Conservation (phyloP, 108 stramenopile genomes). For the Epipyxis sp. region DNA sequence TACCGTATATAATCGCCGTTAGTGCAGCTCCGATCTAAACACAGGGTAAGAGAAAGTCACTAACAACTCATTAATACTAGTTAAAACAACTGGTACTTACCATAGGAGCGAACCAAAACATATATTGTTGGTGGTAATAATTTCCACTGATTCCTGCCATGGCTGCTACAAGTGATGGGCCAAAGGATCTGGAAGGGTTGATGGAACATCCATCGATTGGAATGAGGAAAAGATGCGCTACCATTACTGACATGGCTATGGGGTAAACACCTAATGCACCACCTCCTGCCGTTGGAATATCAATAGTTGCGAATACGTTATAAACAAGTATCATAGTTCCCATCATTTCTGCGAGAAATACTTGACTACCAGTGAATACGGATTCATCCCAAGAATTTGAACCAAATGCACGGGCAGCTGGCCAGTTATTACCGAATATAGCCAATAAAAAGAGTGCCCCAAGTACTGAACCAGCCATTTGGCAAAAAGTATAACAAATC, state of each 20-base stretch:
- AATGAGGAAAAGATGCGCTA: slow-evolving; percentile 28
- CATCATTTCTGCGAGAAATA: slow-evolving; percentile 30
- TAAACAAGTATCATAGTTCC: slow-evolving; percentile 27
- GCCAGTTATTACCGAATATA: background rate
- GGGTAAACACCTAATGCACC: slow-evolving; percentile 7
- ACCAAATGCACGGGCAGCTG: slow-evolving; percentile 11
- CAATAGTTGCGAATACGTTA: slow-evolving; percentile 33
- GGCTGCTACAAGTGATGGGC: slow-evolving; percentile 26
- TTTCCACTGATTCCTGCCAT: slow-evolving; percentile 22
- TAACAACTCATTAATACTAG: too few relatives aligned
- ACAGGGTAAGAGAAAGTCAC: too few relatives aligned
- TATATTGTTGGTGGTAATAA: slow-evolving; percentile 32
- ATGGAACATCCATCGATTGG: slow-evolving; percentile 38
- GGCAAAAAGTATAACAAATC: slow-evolving; percentile 20
- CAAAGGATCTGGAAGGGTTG: slow-evolving; percentile 39
- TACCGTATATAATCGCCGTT: slow-evolving; percentile 30
- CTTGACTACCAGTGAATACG: slow-evolving; percentile 13
- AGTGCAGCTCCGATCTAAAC: slow-evolving; percentile 27
- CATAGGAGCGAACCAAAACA: slow-evolving; percentile 33
- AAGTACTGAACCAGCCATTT: slow-evolving; percentile 21
- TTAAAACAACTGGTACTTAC: too few relatives aligned
- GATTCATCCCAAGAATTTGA: slow-evolving; percentile 28
- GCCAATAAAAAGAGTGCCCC: slow-evolving; percentile 4
- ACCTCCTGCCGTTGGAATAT: background rate
- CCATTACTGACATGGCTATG: slow-evolving; percentile 31